phyloP scores from a whole-genome alignment of 495 filamentous ascomycete genomes.

The Jackrogersella minutella region DNA sequence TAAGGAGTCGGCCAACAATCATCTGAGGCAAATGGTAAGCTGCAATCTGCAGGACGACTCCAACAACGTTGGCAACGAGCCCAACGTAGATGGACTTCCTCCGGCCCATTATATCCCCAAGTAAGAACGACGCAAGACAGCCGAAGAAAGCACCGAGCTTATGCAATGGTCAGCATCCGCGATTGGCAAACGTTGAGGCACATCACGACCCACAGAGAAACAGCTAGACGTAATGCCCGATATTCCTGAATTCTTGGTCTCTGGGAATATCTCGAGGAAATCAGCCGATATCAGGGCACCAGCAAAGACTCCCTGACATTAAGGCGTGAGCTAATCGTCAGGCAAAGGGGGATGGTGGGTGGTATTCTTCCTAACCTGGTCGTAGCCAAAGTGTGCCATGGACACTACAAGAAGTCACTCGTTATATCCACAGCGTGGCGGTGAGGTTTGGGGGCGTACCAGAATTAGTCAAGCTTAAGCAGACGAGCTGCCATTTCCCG shows the following conservation, averaged over 20 bases:
- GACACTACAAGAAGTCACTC: constrained; percentile 38
- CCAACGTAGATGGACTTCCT: constrained; percentile 48
- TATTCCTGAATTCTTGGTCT: constrained; percentile 43
- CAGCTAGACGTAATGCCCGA: constrained; percentile 50
- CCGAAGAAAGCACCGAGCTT: constrained; percentile 57
- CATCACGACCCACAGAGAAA: constrained; percentile 43
- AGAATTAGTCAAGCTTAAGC: constrained; percentile 29
- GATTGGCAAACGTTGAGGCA: constrained; percentile 24
- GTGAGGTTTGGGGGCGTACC: constrained; percentile 30
- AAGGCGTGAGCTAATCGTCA: constrained; percentile 18
- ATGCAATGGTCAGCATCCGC: constrained; percentile 55
- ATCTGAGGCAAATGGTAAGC: constrained; percentile 46
- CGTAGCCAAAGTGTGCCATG: constrained; percentile 48
- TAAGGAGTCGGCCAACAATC: constrained; percentile 43
- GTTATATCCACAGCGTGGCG: constrained; percentile 24
- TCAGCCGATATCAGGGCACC: constrained; percentile 46
- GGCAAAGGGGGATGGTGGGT: constrained; percentile 13
- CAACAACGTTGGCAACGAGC: constrained; percentile 42
- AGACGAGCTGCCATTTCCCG: constrained; percentile 34
- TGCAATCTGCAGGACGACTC: constrained; percentile 44
- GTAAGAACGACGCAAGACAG: constrained; percentile 39
- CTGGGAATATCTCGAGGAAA: constrained; percentile 44
- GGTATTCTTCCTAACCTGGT: constrained; percentile 36
- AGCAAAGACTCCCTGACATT: constrained; percentile 42
- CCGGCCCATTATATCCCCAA: constrained; percentile 47